Evolutionary conservation across 2,329 filamentous ascomycete genomes (phyloP).

Genomic region (Epichloe sp.): DNA sequence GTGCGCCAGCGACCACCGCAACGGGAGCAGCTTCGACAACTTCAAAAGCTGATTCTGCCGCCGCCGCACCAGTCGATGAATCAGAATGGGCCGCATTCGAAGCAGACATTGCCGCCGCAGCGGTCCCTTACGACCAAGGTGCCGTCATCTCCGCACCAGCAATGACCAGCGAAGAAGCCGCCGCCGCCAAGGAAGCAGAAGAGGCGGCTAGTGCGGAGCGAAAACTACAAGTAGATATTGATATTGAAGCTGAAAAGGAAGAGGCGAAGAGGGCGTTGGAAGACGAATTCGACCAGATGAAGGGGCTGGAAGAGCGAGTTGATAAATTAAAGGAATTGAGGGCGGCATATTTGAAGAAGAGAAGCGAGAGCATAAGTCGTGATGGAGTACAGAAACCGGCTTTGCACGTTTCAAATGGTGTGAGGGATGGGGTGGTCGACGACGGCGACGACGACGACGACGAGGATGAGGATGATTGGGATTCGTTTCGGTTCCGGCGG

Average conservation of each 20-base stretch:
- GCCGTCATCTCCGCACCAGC: conserved; percentile 58
- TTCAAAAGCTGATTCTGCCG: background rate
- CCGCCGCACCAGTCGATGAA: conserved; percentile 41
- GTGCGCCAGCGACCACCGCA: conserved; percentile 10
- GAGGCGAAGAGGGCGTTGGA: conserved; percentile 62
- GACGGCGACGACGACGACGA: conserved; percentile 30
- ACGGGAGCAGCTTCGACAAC: conserved; percentile 3
- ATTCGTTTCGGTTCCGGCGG: conserved; percentile 39
- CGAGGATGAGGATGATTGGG: conserved; percentile 41
- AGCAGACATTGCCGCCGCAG: conserved; percentile 53
- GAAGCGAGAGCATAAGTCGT: conserved; percentile 17
- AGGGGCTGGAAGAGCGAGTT: conserved; percentile 61
- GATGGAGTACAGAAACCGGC: conserved; percentile 15
- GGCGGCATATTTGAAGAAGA: conserved; percentile 45
- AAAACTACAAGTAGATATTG: conserved; percentile 40
- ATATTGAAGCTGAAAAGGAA: conserved; percentile 56
- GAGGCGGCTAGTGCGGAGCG: conserved; percentile 38
- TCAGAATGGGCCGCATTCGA: conserved; percentile 82
- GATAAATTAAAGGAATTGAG: conserved; percentile 54
- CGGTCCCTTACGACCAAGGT: conserved; percentile 25
- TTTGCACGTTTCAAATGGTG: conserved; percentile 3
- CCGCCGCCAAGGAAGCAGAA: conserved; percentile 37
- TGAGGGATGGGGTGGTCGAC: conserved; percentile 13
- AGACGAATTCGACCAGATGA: conserved; percentile 74
- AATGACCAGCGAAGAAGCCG: conserved; percentile 50